A percentile compares a stretch with the other conserved stretches of the same genome.
Evolutionary conservation across 2,329 filamentous ascomycete species (phyloP).

Genomic region (Aureobasidium subglaciale): DNA sequence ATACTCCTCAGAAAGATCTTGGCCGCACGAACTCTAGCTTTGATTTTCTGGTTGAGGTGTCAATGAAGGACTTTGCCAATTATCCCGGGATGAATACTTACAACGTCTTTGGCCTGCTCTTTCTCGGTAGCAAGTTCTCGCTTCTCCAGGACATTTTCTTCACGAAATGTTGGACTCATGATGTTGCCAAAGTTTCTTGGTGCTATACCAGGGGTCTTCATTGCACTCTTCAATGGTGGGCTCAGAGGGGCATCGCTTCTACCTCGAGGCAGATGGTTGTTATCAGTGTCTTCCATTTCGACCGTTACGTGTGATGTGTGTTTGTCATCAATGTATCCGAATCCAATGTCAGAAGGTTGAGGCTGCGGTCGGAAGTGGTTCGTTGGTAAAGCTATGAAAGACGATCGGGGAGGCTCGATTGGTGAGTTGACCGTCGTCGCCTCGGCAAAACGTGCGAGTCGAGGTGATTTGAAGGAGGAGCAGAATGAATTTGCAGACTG

Average conservation of each 20-base stretch:
- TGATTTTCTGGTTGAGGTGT: constrained; percentile 63
- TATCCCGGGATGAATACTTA: constrained; percentile 57
- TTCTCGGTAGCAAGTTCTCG: constrained; percentile 74
- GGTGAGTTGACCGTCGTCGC: constrained; percentile 74
- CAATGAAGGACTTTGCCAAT: no score
- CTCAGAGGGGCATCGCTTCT: constrained; percentile 63
- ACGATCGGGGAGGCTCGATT: constrained; percentile 52
- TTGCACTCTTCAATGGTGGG: constrained; percentile 73
- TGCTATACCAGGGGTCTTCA: constrained; percentile 79
- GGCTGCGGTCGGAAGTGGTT: constrained; percentile 53
- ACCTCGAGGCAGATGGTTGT: constrained; percentile 46
- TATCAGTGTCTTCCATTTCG: constrained; percentile 47
- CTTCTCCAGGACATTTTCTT: constrained; percentile 83
- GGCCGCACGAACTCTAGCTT: constrained; percentile 81
- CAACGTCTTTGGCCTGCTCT: constrained; percentile 79
- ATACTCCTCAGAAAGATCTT: constrained; percentile 93
- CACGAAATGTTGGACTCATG: constrained; percentile 82
- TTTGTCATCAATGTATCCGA: constrained; percentile 71
- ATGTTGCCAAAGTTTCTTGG: constrained; percentile 60
- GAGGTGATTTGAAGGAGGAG: constrained; percentile 53
- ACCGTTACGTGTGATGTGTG: constrained; percentile 43
- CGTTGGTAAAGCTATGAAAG: constrained; percentile 51
- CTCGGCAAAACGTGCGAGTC: constrained; percentile 74
- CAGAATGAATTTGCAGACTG: constrained; percentile 32
- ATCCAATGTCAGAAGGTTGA: constrained; percentile 80